phyloP scores from a whole-genome alignment of 1,284 basidiomycete species.

The Tremellales sp. region DNA sequence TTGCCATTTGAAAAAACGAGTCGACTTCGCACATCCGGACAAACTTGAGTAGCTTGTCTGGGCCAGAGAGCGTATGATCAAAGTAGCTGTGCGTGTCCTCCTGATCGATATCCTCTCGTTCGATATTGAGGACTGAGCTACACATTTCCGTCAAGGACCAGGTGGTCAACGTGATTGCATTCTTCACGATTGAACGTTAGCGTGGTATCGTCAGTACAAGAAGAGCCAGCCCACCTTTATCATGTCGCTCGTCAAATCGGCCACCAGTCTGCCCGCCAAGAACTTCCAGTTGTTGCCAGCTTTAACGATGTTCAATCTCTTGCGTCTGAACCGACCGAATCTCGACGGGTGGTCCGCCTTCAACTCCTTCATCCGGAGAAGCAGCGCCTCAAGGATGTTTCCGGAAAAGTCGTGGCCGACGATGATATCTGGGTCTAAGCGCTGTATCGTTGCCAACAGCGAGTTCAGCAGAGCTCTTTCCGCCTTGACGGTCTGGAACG shows the following conservation, averaged over 20 bases:
- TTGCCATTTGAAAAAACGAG: constrained; percentile 93
- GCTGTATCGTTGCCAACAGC: constrained; percentile 75
- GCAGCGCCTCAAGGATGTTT: constrained; percentile 83
- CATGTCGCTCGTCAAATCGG: constrained; percentile 89
- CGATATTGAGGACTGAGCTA: constrained; percentile 77
- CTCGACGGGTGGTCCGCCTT: constrained; percentile 91
- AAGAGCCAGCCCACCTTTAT: constrained; percentile 64
- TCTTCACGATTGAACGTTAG: constrained; percentile 51
- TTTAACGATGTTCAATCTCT: constrained; percentile 64
- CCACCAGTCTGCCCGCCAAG: constrained; percentile 79
- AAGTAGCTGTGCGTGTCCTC: constrained; percentile 91
- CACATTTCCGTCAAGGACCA: constrained; percentile 99
- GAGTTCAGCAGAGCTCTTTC: constrained; percentile 83
- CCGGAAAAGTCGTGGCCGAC: constrained; percentile 93
- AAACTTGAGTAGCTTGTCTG: constrained; percentile 79
- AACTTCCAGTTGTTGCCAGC: constrained; percentile 83
- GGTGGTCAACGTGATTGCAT: constrained; percentile 90
- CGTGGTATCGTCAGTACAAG: neutral
- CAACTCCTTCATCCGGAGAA: constrained; percentile 86
- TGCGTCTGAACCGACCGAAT: constrained; percentile 84
- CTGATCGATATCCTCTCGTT: constrained; percentile 88
- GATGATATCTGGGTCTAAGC: constrained; percentile 89
- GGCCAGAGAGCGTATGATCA: constrained; percentile 73
- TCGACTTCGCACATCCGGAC: constrained; percentile 90
- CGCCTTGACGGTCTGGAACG: constrained; percentile 71